Base-by-base conservation (phyloP, 2,329 filamentous ascomycete genomes). In the Colletotrichum eremochloae region DNA sequence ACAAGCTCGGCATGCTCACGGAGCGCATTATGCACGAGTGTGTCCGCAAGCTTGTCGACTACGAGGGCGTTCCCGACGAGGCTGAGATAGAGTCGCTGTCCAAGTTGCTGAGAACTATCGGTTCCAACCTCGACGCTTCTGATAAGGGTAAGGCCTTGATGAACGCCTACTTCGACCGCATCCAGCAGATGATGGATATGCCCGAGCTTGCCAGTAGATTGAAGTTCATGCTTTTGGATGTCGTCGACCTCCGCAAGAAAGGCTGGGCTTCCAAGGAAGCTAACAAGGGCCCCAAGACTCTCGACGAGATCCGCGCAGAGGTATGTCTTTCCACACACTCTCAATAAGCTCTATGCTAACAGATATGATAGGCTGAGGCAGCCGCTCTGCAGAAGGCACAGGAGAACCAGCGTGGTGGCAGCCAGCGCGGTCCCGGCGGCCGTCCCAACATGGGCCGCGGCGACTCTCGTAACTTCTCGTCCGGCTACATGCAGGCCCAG, bases 1-100 rank as follows among this genome's bases (percentile, higher is more conserved):
- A 97, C 90, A 99, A 98, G 88, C 91, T 99, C 73, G 92, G 93
- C 81, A 99, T 99, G 96, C 89, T 99, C 82, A 99, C 96, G 74
- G 94, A 98, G 83, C 94, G 96, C 82, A 99, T 99, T 84, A 99
- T 99, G 96, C 96, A 99, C 86, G 94, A 98, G 84, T 99, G 96
- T 89, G 95, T 99, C 38, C 92, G 95, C 86, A 97, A 97, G 84
- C 90, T 99, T 75, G 94, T 99, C 76, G 96, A 99, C 84, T 98
- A 97, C 83, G 93, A 96, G 79, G 95, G 94, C 74, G 86, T 94
- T 73, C 96, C 96, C 56, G 96, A 99, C 77, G 96, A 99, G 84
- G 94, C 96, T 66, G 95, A 98, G 82, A 93, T 99, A 73, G 96
- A 99, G 87, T 97, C 94, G 76, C 91, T 99, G 83, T 95, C 92